Conservation (phyloP, 1,284 basidiomycete species). For the Pterulicium gracile region DNA sequence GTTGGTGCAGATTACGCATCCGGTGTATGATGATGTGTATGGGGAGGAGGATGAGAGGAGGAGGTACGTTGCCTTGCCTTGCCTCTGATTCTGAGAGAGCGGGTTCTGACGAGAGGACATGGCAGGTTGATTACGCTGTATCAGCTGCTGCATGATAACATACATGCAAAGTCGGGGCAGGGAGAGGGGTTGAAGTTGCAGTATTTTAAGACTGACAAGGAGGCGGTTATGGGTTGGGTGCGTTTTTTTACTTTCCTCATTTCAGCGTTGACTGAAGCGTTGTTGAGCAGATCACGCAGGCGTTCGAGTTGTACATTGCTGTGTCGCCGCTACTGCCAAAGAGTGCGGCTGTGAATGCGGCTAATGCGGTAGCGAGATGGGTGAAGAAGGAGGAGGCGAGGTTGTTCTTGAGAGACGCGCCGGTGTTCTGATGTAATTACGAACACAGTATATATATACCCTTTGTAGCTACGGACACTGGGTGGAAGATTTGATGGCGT, state of each 20-base stretch:
- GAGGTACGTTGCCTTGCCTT: constrained; percentile 30
- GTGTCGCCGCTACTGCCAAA: constrained; percentile 80
- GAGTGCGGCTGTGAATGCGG: constrained; percentile 74
- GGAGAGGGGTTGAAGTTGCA: constrained; percentile 70
- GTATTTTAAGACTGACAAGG: constrained; percentile 74
- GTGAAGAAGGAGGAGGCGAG: constrained; percentile 76
- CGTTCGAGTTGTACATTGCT: constrained; percentile 85
- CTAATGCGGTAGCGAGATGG: constrained; percentile 86
- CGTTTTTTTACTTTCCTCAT: constrained; percentile 16
- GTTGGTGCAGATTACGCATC: constrained; percentile 82
- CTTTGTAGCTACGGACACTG: no score
- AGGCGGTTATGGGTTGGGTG: constrained; percentile 88
- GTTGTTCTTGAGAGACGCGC: constrained; percentile 81
- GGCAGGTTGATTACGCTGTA: constrained; percentile 72
- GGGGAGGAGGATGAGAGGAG: constrained; percentile 44
- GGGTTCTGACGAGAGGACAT: constrained; percentile 3
- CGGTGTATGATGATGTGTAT: constrained; percentile 79
- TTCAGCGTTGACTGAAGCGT: background rate
- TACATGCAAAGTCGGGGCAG: constrained; percentile 80
- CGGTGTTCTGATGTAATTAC: constrained; percentile 79
- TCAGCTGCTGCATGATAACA: constrained; percentile 72
- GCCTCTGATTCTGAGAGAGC: background rate
- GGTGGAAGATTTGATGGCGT: no score
- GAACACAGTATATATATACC: no score
- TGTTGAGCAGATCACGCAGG: constrained; percentile 68